Evolutionary conservation across 345 rosid species (phyloP).

Genomic region (Jatropha curcas): DNA sequence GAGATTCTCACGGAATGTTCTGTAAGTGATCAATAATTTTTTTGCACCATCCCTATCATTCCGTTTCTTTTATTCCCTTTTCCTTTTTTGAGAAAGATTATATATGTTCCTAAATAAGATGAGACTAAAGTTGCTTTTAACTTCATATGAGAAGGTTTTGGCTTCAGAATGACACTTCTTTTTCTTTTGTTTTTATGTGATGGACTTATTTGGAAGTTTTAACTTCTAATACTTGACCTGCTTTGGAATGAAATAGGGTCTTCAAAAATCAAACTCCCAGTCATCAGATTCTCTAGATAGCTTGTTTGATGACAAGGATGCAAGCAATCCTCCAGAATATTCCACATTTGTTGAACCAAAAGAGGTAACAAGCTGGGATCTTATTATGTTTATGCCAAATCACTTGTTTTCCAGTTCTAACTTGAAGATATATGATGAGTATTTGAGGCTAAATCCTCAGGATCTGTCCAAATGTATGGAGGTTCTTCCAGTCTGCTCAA

Average conservation of each 20-base stretch:
- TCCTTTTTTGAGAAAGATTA: neutral
- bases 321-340: conserved; percentile 26
- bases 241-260: conserved; percentile 33
- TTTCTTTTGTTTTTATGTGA: neutral
- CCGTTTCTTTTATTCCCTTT: neutral
- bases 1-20: conserved; percentile 59
- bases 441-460: neutral
- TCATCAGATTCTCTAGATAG: conserved; percentile 39
- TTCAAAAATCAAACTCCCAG: conserved; percentile 31
- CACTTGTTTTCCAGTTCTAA: neutral
- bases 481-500: neutral
- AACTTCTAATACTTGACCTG: conserved; percentile 14
- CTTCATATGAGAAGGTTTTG: neutral
- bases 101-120: neutral
- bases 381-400: neutral
- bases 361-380: conserved; percentile 41
- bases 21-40: conserved; percentile 36
- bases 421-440: neutral
- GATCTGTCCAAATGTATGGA: neutral
- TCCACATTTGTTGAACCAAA: conserved; percentile 42
- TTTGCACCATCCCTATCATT: neutral
- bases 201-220: neutral
- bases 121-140: neutral
- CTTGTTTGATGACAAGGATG: conserved; percentile 45
- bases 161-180: neutral